A percentile compares a stretch with the other conserved stretches of the same genome.
These are phyloP conservation scores for Ogataea polymorpha DNA, from an alignment of 805 yeast genomes.

Conservation along the genomic window DNA sequence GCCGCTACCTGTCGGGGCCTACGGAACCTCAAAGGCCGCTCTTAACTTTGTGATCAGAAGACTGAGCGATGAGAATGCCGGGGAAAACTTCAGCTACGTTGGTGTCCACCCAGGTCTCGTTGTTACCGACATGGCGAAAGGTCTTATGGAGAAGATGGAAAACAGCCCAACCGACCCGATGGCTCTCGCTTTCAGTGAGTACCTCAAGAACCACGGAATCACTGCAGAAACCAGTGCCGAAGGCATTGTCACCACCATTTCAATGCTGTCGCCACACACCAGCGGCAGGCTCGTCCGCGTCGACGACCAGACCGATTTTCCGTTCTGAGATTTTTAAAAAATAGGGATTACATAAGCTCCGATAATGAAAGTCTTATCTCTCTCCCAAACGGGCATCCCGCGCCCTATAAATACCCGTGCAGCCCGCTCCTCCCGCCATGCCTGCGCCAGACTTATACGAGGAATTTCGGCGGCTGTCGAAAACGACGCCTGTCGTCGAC, in stretches of 20 bases:
- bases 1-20: constrained; percentile 23
- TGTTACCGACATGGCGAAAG: constrained; percentile 2
- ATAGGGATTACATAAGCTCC: not conserved
- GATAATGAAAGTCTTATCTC: too few species aligned
- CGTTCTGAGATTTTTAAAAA: not conserved
- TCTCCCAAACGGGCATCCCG: too few species aligned
- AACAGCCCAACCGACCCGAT: not conserved
- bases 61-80: constrained; percentile 26
- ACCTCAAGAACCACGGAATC: constrained; percentile 6
- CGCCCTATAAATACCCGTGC: too few species aligned
- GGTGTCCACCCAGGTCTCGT: constrained; percentile 13
- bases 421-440: not conserved
- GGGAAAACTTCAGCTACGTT: constrained; percentile 17
- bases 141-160: not conserved
- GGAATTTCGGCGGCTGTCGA: constrained; percentile 17
- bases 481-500: constrained; percentile 41
- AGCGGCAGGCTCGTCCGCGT: not conserved
- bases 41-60: constrained; percentile 29
- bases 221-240: not conserved
- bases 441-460: constrained; percentile 3
- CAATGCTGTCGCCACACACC: not conserved
- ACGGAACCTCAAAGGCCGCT: constrained; percentile 38
- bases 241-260: not conserved
- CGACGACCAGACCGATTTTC: not conserved
- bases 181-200: constrained; percentile 4